Conservation (phyloP, 2,329 filamentous ascomycete genomes). For the Didymella arachidicola region DNA sequence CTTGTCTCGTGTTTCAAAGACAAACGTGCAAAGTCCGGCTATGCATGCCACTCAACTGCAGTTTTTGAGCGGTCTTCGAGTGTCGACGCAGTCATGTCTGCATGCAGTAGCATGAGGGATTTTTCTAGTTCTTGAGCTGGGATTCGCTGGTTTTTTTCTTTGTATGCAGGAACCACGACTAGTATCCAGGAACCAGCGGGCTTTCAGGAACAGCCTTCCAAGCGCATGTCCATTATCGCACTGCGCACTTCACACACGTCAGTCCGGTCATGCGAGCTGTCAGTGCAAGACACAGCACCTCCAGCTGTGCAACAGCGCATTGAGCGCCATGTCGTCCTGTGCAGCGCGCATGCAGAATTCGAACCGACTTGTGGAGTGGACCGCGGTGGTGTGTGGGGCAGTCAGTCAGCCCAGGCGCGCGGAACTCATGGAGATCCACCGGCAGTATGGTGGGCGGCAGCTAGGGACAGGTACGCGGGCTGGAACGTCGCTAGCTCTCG, state of each 20-base stretch:
- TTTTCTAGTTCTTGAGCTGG: slow-evolving; percentile 9
- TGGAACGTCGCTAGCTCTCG: slow-evolving; percentile 11
- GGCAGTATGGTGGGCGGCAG: background rate
- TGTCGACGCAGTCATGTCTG: slow-evolving; percentile 16
- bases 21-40: slow-evolving; percentile 20
- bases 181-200: slow-evolving; percentile 12
- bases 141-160: slow-evolving; percentile 13
- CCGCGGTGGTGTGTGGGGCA: slow-evolving; percentile 16
- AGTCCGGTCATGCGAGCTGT: slow-evolving; percentile 13
- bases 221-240: slow-evolving; percentile 12
- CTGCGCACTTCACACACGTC: slow-evolving; percentile 7
- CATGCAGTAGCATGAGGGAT: slow-evolving; percentile 22
- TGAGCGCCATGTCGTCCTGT: slow-evolving; percentile 9
- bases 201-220: slow-evolving; percentile 9
- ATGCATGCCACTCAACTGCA: slow-evolving; percentile 22
- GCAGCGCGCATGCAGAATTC: slow-evolving; percentile 13
- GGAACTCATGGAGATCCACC: slow-evolving; percentile 17
- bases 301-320: slow-evolving; percentile 16
- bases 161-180: slow-evolving; percentile 19
- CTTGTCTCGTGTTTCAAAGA: slow-evolving; percentile 20
- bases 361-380: slow-evolving; percentile 16
- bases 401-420: slow-evolving; percentile 8
- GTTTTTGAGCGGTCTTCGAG: slow-evolving; percentile 6
- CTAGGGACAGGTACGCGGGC: slow-evolving; percentile 9
- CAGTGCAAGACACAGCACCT: slow-evolving; percentile 14